A percentile compares a stretch with the other conserved stretches of the same genome.
Conservation (phyloP, 2,329 filamentous ascomycete genomes). For the Alternaria incomplexa region DNA sequence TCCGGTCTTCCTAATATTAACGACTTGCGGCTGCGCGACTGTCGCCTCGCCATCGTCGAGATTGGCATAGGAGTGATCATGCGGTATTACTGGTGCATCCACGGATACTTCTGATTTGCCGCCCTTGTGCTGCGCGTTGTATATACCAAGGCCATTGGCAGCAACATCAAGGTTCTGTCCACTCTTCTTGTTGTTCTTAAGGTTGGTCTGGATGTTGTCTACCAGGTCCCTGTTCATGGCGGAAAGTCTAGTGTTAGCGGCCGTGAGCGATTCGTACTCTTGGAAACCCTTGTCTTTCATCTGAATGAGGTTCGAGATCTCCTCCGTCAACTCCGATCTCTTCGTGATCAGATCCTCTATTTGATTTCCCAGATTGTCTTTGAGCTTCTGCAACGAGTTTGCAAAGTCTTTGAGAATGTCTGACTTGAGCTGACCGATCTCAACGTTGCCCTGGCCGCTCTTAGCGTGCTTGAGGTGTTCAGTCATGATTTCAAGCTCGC, state of each 20-base stretch:
- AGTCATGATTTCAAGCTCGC: slow-evolving; percentile 86
- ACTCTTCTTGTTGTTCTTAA: slow-evolving; percentile 72
- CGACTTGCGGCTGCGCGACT: slow-evolving; percentile 81
- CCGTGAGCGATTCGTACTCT: slow-evolving; percentile 93
- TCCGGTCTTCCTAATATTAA: slow-evolving; percentile 86
- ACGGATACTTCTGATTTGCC: slow-evolving; percentile 48
- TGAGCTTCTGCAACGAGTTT: slow-evolving; percentile 69
- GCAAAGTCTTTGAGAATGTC: slow-evolving; percentile 68
- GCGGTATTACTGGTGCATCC: slow-evolving; percentile 48
- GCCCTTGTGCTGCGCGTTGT: slow-evolving; percentile 49
- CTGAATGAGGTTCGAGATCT: slow-evolving; percentile 79
- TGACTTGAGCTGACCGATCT: slow-evolving; percentile 73
- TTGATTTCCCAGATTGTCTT: slow-evolving; percentile 75
- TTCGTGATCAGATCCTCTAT: slow-evolving; percentile 92
- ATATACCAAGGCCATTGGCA: slow-evolving; percentile 69
- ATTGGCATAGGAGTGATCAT: slow-evolving; percentile 50
- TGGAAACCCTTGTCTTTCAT: slow-evolving; percentile 92
- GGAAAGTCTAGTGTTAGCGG: slow-evolving; percentile 91
- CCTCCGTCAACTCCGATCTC: slow-evolving; percentile 81
- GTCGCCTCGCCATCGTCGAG: slow-evolving; percentile 66
- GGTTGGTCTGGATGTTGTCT: slow-evolving; percentile 89
- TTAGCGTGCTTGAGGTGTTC: slow-evolving; percentile 89
- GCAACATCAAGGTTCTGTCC: slow-evolving; percentile 56
- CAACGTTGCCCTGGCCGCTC: slow-evolving; percentile 76
- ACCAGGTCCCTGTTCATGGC: slow-evolving; percentile 96